A percentile compares a stretch with the other conserved stretches of the same genome.
phyloP scores from a whole-genome alignment of 345 rosid genomes.

The Durio zibethinus region DNA sequence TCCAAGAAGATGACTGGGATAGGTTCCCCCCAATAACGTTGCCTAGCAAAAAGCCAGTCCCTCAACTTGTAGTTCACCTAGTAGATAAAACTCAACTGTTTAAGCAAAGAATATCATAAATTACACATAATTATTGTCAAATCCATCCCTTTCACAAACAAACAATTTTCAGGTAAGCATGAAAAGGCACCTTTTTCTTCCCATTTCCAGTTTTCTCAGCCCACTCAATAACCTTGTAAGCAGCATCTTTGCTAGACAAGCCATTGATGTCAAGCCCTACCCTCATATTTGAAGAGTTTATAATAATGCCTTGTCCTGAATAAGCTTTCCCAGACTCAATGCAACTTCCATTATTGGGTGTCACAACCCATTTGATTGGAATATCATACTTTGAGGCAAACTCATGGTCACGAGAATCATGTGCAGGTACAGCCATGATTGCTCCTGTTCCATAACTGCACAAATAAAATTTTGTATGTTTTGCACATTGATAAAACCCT shows the following conservation, averaged over 20 bases:
- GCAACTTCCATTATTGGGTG: slow-evolving; percentile 34
- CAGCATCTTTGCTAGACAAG: slow-evolving; percentile 62
- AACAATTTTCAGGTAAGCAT: background rate
- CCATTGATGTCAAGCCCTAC: slow-evolving; percentile 80
- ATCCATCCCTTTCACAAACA: background rate
- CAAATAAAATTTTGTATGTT: slow-evolving; percentile 8
- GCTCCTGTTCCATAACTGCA: slow-evolving; percentile 97
- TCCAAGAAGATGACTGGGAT: slow-evolving; percentile 76
- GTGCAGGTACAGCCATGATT: slow-evolving; percentile 96
- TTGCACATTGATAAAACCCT: background rate
- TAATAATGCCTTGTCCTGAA: slow-evolving; percentile 52
- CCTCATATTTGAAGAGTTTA: slow-evolving; percentile 58
- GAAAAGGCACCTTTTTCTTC: slow-evolving; percentile 70
- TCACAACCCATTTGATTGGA: slow-evolving; percentile 73
- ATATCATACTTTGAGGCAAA: slow-evolving; percentile 74
- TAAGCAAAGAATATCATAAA: background rate
- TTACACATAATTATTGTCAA: background rate
- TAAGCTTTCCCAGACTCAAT: slow-evolving; percentile 49
- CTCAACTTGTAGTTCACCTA: slow-evolving; percentile 92
- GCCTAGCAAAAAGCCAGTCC: slow-evolving; percentile 99
- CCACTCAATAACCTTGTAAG: slow-evolving; percentile 70
- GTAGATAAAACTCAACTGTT: slow-evolving; percentile 16
- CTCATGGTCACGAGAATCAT: slow-evolving; percentile 78
- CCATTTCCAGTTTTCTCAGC: slow-evolving; percentile 76
- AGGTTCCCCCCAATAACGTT: slow-evolving; percentile 99